Evolutionary conservation across 176 grass and related monocot species (phyloP), one percentile per base, ranked within the genome.

Genomic region (Otatea glauca): DNA sequence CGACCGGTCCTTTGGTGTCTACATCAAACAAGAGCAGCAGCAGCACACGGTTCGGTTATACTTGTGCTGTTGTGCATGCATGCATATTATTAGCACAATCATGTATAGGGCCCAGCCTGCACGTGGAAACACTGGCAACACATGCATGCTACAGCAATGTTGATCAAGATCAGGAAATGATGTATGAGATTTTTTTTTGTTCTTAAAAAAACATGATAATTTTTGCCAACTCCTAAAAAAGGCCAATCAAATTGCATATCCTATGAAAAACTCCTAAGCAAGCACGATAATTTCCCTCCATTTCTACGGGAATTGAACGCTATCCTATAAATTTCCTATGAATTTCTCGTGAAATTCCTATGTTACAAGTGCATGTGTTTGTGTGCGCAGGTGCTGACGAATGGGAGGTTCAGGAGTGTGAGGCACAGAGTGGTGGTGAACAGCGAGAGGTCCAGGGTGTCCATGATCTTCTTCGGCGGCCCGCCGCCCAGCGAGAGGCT

Each of bases 381-480:
- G 20, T 66, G 44, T 2, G 4, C n/a, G 41, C 85, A 97, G 95
- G 95, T 97, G 77, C 4, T 97, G 81, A 97, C 95, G 78, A 97
- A 97, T 67, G 92, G 95, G 71, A 91, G 92, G 89, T 97, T 97
- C 92, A 88, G 87, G 87, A 97, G 95, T 65, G 95, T 97, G 85
- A 92, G 70, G 54, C 95, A 97, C 75, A 84, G 95, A 79, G 95
- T 97, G 67, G 75, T 97, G 85, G 95, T 92, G n/a, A 94, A 86
- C 78, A 87, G 88, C 45, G 83, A 81, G 56, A 81, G 80, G 62
- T 76, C 95, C 20, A 89, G 95, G 69, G 50, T 93, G 38, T 97
- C 95, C 23, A 93, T 94, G 84, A 76, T 97, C 85, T 93, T 94
- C 85, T 94, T 93, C 69, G 95, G 84, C 14, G 95, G 95, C 5